Evolutionary conservation across 208 protist genomes (phyloP), one percentile per base, ranked within the genome.

Genomic region (Trypanosomatidae sp.): DNA sequence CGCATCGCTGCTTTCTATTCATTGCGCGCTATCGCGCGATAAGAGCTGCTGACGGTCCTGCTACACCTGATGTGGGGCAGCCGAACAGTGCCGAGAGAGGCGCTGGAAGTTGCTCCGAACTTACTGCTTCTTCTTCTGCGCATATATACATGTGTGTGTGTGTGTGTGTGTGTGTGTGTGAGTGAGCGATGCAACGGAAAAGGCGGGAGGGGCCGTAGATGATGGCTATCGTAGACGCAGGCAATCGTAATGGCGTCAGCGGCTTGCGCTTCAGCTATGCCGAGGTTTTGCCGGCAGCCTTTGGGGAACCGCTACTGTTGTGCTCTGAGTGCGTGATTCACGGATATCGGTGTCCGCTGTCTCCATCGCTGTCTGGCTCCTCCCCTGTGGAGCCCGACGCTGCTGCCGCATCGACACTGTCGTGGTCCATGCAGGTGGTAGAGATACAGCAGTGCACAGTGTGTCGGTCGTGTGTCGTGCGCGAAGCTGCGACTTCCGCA

Each of bases 51-150:
- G 33, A 91, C 77, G n/a, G 92, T 95, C 69, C n/a, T 90, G 87
- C 71, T 95, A 95, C 73, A 84, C 85, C 33, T n/a, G 87, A 92
- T 66, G 80, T 92, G 2, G 83, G 91, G 69, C 74, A 95, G 71
- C 28, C 50, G 52, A 86, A 77, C 62, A 89, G 83, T 3, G 79
- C 87, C 36, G 86, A 88, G 69, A 85, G 90, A n/a, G n/a, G 12
- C 82, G 88, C 15, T 81, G 84, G 36, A 77, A 79, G 28, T 55
- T 95, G 67, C 76, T 92, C 28, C 47, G 74, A 19, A 84, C 76
- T 12, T 95, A 91, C 62, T 83, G 87, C 0, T 95, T 95, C 66
- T 88, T 82, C 71, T 95, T n/a, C n/a, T n/a, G n/a, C n/a, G 90
- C 70, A 50, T 74, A 15, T 95, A n/a, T n/a, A n/a, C n/a, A n/a